Evolutionary conservation across 495 filamentous ascomycete species (phyloP).

Genomic region (Amorphotheca resinae): DNA sequence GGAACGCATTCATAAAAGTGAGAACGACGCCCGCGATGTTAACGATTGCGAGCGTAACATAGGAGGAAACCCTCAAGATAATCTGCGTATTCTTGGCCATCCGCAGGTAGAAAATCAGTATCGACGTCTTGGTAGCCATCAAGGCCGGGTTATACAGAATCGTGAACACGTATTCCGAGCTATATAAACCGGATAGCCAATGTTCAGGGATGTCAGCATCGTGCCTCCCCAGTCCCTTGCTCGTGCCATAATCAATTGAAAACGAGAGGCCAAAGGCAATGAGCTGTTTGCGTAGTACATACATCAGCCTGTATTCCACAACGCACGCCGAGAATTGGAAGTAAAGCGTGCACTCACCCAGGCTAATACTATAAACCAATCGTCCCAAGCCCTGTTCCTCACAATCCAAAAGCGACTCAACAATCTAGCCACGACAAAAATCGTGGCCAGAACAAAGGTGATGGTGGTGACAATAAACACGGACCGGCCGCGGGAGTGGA

Average conservation of each 20-base stretch:
- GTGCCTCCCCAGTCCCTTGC: slow-evolving; percentile 65
- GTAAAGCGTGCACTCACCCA: slow-evolving; percentile 40
- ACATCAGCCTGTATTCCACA: neutral
- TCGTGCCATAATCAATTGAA: slow-evolving; percentile 59
- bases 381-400: slow-evolving; percentile 54
- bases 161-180: slow-evolving; percentile 20
- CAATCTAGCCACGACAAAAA: slow-evolving; percentile 63
- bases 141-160: slow-evolving; percentile 58
- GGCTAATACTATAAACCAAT: slow-evolving; percentile 73
- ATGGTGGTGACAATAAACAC: slow-evolving; percentile 66
- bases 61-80: slow-evolving; percentile 18
- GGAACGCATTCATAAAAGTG: slow-evolving; percentile 78
- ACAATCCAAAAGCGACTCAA: slow-evolving; percentile 63
- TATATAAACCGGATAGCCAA: slow-evolving; percentile 6
- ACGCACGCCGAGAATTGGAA: neutral
- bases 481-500: slow-evolving; percentile 36
- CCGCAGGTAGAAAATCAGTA: slow-evolving; percentile 48
- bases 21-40: slow-evolving; percentile 48
- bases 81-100: slow-evolving; percentile 17
- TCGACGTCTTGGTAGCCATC: slow-evolving; percentile 82
- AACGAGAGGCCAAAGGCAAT: slow-evolving; percentile 67
- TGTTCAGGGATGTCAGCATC: slow-evolving; percentile 42
- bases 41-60: slow-evolving; percentile 18
- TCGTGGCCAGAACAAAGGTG: slow-evolving; percentile 50
- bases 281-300: slow-evolving; percentile 27